Evolutionary conservation across 257 asterid genomes (phyloP), one percentile per base, ranked within the genome.

Genomic region (Petunia axillaris): DNA sequence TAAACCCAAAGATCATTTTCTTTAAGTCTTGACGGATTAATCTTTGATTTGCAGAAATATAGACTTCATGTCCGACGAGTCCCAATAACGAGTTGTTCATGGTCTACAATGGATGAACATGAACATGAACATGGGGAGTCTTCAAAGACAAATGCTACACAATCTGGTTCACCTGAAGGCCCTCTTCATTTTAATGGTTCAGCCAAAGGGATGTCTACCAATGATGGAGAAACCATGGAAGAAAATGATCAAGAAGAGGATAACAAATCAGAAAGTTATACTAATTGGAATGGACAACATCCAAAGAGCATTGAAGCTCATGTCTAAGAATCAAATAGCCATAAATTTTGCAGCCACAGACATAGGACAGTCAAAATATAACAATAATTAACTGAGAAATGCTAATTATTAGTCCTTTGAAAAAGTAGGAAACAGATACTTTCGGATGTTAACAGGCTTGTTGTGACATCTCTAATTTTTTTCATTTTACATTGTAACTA

Each of bases 121-220:
- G 25, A 25, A 25, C 25, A 83, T 44, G 85, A 73, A 43, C 43
- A 40, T 5, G 76, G 64, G 5, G 85, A 81, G 48, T 76, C 84
- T 58, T 80, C 85, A 50, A 87, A 65, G 82, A 86, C 44, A 37
- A 80, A 84, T 60, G 75, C 64, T 39, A 62, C 78, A 13, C 82
- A 83, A 58, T 85, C 90, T 1, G 76, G 87, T 60, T 93, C 98
- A 36, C 94, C 98, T 0, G 84, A 86, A 35, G 90, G 96, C 53
- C 98, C 91, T 54, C 81, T 93, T 38, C 83, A 91, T 6, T 60
- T 88, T 41, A 75, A 79, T 11, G 90, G 89, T 25, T 86, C 89
- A 0, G 85, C 90, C 0, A 80, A 85, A 82, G 90, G 83, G 46
- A 82, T 86, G 1, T 89, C 93, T 0, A 76, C 76, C 3, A 75